A percentile compares a stretch with the other conserved stretches of the same genome.
These are phyloP conservation scores for Antrodiella citrinella DNA, from an alignment of 768 basidiomycete species.

Conservation along the genomic window DNA sequence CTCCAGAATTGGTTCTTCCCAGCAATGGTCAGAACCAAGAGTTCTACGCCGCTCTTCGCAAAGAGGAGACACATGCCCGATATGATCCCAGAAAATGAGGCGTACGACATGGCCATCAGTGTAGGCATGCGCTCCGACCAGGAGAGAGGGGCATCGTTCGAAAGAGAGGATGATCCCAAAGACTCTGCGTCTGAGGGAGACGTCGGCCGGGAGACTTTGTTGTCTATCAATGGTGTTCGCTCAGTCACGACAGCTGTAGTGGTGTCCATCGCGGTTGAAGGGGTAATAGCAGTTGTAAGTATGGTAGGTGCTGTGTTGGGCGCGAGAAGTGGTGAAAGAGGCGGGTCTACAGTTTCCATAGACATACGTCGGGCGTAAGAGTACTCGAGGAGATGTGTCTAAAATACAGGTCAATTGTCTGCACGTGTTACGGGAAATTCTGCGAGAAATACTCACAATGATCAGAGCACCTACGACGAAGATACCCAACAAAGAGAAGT, in stretches of 20 bases:
- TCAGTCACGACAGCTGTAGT: constrained; percentile 27
- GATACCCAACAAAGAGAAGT: constrained; percentile 67
- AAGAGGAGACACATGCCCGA: constrained; percentile 91
- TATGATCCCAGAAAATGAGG: constrained; percentile 80
- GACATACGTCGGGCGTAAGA: constrained; percentile 37
- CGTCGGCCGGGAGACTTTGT: constrained; percentile 22
- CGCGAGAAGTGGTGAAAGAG: constrained; percentile 28
- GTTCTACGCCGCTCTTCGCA: constrained; percentile 89
- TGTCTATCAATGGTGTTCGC: constrained; percentile 48
- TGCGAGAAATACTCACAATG: constrained; percentile 39
- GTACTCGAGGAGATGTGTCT: constrained; percentile 74
- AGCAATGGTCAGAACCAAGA: constrained; percentile 68
- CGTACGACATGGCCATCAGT: constrained; percentile 74
- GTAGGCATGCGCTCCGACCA: constrained; percentile 41
- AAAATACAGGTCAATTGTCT: neutral
- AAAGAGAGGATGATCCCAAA: constrained; percentile 8
- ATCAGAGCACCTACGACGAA: constrained; percentile 51
- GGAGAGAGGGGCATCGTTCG: constrained; percentile 12
- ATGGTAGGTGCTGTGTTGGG: constrained; percentile 27
- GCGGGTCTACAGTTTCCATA: constrained; percentile 23
- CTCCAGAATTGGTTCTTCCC: constrained; percentile 78
- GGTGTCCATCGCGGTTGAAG: constrained; percentile 19
- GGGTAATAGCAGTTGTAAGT: constrained; percentile 26
- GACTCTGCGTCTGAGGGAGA: constrained; percentile 10
- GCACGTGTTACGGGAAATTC: neutral